phyloP scores from a whole-genome alignment of 2,329 filamentous ascomycete species.

The Mariannaea elegans region DNA sequence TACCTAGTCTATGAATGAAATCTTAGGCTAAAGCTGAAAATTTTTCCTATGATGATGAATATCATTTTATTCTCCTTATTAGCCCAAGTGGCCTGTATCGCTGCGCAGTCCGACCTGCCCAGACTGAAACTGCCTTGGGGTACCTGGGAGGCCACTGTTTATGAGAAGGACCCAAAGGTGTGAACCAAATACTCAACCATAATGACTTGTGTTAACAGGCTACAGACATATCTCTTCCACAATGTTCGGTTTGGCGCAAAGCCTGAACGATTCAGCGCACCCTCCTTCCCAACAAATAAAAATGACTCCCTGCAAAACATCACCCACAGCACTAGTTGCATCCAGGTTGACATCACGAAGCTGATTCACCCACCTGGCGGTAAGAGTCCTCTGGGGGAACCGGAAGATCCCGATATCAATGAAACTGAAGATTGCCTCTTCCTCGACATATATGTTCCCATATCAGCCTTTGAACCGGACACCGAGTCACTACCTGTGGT shows the following conservation, averaged over 20 bases:
- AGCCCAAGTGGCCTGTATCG: not conserved
- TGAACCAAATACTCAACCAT: not conserved
- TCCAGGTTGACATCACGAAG: not conserved
- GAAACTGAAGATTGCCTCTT: slow-evolving; percentile 58
- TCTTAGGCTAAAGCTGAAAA: too few species aligned
- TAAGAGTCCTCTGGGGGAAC: not conserved
- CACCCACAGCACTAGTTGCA: slow-evolving; percentile 4
- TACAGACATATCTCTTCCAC: slow-evolving; percentile 16
- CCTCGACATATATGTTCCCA: slow-evolving; percentile 59
- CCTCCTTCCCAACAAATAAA: not conserved
- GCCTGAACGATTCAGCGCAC: slow-evolving; percentile 8
- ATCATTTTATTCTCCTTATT: too few species aligned
- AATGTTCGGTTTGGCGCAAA: slow-evolving; percentile 19
- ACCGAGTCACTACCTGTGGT: slow-evolving; percentile 52
- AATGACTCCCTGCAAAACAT: slow-evolving; percentile 3
- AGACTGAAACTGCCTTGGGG: slow-evolving; percentile 3
- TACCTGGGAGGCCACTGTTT: not conserved
- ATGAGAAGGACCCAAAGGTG: not conserved
- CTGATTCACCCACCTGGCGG: slow-evolving; percentile 4
- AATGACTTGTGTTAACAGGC: not conserved
- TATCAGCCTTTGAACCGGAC: slow-evolving; percentile 48
- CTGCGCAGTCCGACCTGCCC: not conserved
- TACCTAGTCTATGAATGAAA: too few species aligned
- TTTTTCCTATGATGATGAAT: too few species aligned
- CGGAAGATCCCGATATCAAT: not conserved